phyloP scores from a whole-genome alignment of 129 eudicot genomes.

The Chrysanthemum lavandulifolium region DNA sequence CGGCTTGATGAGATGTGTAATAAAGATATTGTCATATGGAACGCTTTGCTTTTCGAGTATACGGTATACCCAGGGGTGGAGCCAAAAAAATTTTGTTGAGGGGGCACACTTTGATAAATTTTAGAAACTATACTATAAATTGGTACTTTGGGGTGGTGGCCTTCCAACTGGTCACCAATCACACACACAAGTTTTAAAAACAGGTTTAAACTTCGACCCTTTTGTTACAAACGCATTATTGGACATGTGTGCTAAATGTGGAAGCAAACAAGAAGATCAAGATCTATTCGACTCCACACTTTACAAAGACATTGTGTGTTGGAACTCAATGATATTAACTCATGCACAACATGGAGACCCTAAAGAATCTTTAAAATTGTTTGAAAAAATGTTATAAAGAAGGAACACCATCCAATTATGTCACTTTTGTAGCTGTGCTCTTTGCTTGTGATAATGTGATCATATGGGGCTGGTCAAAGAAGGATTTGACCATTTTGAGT shows the following conservation, averaged over 20 bases:
- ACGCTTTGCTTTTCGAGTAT: constrained; percentile 52
- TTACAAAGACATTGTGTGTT: constrained; percentile 52
- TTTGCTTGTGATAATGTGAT: constrained; percentile 69
- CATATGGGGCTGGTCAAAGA: constrained; percentile 54
- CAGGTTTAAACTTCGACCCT: constrained; percentile 44
- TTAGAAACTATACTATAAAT: no score
- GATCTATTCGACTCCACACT: constrained; percentile 39
- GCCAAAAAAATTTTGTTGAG: no score
- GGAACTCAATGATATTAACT: constrained; percentile 66
- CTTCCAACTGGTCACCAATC: no score
- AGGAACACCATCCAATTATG: constrained; percentile 45
- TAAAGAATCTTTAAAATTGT: constrained; percentile 47
- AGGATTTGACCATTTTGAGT: constrained; percentile 42
- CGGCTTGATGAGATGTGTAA: constrained; percentile 47
- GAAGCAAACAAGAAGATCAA: constrained; percentile 48
- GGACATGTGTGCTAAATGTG: constrained; percentile 75
- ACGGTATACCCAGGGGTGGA: constrained; percentile 18
- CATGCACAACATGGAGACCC: constrained; percentile 69
- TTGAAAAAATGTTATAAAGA: constrained; percentile 40
- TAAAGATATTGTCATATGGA: constrained; percentile 67
- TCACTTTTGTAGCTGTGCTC: constrained; percentile 59
- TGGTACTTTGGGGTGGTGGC: no score
- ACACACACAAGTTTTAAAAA: constrained; percentile 47
- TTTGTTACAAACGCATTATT: constrained; percentile 60
- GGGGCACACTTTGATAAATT: no score